Base-by-base conservation (phyloP, 129 eudicot species). In the Chrysanthemum seticuspe region DNA sequence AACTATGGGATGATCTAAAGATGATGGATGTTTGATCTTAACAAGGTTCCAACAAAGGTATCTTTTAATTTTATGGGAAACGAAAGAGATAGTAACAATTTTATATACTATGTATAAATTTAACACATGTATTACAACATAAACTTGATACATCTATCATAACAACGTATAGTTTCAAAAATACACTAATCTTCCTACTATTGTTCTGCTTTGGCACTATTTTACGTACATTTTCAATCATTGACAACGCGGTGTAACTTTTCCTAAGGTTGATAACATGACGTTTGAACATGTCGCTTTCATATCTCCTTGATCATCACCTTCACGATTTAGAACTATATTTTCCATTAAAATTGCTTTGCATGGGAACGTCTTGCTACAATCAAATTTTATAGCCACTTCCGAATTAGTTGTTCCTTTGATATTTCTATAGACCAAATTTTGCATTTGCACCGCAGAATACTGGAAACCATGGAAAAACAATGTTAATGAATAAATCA, bases 301-400 rank as follows among this genome's bases (percentile, higher is more conserved):
- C 11, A 70, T 72, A 9, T 65, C 75, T 5, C 81, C 63, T 13
- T 40, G 47, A 40, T 65, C 82, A 0, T 18, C 50, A 18, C 78
- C 87, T 59, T 59, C 67, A 14, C 75, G 85, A 62, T 10, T 69
- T 21, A 92, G 64, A 59, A 76, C 50, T 13, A 92, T 45, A 76
- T 89, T 85, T 19, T 92, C 80, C 75, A 89, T 50, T 59, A 65
- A 13, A 29, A 92, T 71, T 6, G 78, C 75, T 77, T 21, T 73
- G 53, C 98, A 92, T n/a, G 94, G 94, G 60, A 81, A 68, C 25
- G 82, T 83, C 55, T 82, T 78, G 82, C 98, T 92, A 78, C 98
- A 92, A 13, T 85, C 67, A n/a, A 92, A 66, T 10, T 78, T 83
- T 73, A 92, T 83, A 58, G 87, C 98, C 31, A 70, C 81, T 64